phyloP scores from a whole-genome alignment of 169 alveolate genomes.

The Perkinsus olseni region DNA sequence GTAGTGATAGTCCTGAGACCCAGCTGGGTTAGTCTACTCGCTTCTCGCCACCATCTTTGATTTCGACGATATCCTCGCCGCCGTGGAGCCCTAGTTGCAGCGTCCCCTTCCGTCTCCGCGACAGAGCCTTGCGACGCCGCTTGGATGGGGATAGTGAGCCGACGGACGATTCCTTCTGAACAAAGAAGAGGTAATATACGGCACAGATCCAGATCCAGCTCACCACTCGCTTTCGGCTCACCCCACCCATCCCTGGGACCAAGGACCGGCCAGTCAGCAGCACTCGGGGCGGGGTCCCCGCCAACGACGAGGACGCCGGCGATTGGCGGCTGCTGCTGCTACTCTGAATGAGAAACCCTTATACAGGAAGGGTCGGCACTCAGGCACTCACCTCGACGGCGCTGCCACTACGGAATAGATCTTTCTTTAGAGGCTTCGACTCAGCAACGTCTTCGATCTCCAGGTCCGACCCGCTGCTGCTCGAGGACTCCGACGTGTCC shows the following conservation, averaged over 20 bases:
- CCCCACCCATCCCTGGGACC: background rate
- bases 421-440: background rate
- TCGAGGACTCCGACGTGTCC: background rate
- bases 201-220: background rate
- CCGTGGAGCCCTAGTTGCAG: background rate
- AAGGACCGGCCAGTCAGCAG: background rate
- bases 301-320: background rate
- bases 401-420: background rate
- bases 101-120: background rate
- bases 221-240: background rate
- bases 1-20: background rate
- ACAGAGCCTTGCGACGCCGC: background rate
- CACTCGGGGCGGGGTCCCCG: background rate
- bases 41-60: background rate
- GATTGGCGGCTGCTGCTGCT: too few relatives aligned
- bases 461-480: background rate
- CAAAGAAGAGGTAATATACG: background rate
- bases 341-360: background rate
- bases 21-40: background rate
- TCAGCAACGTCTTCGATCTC: background rate
- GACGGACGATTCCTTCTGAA: background rate
- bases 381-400: background rate
- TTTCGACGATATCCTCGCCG: background rate
- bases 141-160: background rate
- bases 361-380: background rate